Base-by-base conservation (phyloP, 2,329 filamentous ascomycete species). In the Thelonectria olida region DNA sequence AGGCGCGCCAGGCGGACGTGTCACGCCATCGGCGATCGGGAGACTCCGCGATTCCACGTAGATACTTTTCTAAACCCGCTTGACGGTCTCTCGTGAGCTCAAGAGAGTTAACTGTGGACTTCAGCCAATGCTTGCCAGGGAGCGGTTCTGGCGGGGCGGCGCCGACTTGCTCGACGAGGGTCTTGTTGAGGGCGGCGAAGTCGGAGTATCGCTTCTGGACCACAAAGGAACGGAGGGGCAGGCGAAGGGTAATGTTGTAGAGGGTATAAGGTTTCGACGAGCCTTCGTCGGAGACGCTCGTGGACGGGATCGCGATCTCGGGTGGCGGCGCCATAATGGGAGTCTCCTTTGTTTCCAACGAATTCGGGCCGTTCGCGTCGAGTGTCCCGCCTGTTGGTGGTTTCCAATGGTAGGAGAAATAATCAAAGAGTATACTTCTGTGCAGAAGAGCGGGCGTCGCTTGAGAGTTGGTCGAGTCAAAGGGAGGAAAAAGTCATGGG, bases 201-300 rank as follows among this genome's bases (percentile, higher is more conserved):
- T 96, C 92, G 54, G 89, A 92, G 81, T 95, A 96, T 70, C 92
- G 90, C 78, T 94, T 95, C 72, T 89, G 88, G 5, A 93, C 83
- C 66, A 91, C 89, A 70, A 90, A 91, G 5, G 90, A 91, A 48
- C 90, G 88, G 13, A 95, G 84, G 0, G 92, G 92, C 1, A 93
- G 88, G 51, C 91, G 88, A 61, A 96, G 83, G 20, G 88, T 89
- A 76, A 94, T 90, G 75, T 92, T 92, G 81, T 94, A 95, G 66
- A 90, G 84, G 0, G 91, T 94, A 76, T 88, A 93, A 0, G 89
- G 84, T 71, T 92, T 92, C 64, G 83, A 81, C 5, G 75, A 72
- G 63, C 72, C 75, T 65, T 82, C 81, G 60, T 83, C 79, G 53
- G 84, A 82, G 59, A 86, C 77, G 64, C 85, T 88, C 49, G 88